Percentiles rank a stretch among this genome's conserved stretches.
These are phyloP conservation scores for Mycosphaerella sp. DNA, from an alignment of 2,329 filamentous ascomycete genomes.

Conservation along the genomic window DNA sequence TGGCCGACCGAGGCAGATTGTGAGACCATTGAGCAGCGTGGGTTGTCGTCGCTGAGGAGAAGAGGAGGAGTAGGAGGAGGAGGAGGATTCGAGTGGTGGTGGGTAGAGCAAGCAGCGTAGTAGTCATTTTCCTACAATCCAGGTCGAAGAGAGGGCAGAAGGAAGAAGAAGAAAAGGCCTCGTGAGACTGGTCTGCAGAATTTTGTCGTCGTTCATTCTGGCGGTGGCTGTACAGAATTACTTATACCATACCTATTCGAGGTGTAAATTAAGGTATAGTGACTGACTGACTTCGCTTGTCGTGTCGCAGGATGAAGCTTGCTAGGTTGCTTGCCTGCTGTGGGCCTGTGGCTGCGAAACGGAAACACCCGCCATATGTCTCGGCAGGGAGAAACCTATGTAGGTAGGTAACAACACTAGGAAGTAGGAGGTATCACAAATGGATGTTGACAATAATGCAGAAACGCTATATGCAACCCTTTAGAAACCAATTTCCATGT, in stretches of 20 bases:
- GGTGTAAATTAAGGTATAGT: too few species aligned
- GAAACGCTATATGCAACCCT: background rate
- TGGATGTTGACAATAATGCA: too few species aligned
- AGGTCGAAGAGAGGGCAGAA: background rate
- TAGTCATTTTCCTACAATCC: constrained; percentile 21
- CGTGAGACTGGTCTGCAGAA: too few species aligned
- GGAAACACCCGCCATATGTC: too few species aligned
- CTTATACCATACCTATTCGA: too few species aligned
- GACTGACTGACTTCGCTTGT: background rate
- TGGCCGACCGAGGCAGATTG: constrained; percentile 41
- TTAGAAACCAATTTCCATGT: background rate
- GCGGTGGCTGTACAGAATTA: background rate
- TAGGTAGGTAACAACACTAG: too few species aligned
- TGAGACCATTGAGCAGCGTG: constrained; percentile 40
- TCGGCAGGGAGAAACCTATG: too few species aligned
- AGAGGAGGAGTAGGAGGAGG: constrained; percentile 11
- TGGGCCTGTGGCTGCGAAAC: too few species aligned
- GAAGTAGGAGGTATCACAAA: too few species aligned
- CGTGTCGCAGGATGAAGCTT: background rate
- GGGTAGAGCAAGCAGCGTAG: constrained; percentile 25
- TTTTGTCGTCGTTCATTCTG: background rate
- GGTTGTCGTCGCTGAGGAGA: background rate
- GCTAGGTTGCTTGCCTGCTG: too few species aligned
- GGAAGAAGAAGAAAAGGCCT: too few species aligned
- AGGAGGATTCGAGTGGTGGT: constrained; percentile 17